Conservation (phyloP, 805 yeast species). For the Cyberlindnera mississippiensis region DNA sequence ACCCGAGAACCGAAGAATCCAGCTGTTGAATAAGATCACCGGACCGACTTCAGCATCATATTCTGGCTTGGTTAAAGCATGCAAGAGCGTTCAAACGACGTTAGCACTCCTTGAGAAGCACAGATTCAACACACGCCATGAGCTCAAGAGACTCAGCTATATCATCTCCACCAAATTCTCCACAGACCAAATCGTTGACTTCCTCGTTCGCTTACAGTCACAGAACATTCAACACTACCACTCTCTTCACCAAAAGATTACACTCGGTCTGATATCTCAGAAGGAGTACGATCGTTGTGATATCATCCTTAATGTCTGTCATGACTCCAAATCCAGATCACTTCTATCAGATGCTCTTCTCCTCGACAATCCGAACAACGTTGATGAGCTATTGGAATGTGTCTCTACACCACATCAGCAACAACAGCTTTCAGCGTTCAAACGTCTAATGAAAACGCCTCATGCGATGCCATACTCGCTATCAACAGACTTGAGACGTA, state of each 20-base stretch:
- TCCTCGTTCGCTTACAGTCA: not conserved
- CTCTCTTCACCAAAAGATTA: conserved; percentile 12
- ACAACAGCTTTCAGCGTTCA: conserved; percentile 7
- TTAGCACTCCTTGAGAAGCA: not conserved
- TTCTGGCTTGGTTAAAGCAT: conserved; percentile 1
- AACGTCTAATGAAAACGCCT: conserved; percentile 4
- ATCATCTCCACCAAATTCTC: conserved; percentile 2
- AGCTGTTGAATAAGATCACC: conserved; percentile 82
- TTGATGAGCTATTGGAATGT: not conserved
- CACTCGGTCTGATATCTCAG: conserved; percentile 1
- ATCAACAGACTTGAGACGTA: conserved; percentile 1
- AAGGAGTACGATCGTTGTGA: conserved; percentile 1
- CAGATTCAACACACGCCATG: conserved; percentile 3
- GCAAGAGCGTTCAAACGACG: conserved; percentile 2
- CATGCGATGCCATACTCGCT: conserved; percentile 7
- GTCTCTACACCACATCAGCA: conserved; percentile 1
- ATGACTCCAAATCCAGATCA: conserved; percentile 4
- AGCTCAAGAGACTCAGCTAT: conserved; percentile 4
- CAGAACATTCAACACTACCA: conserved; percentile 1
- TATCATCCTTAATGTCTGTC: conserved; percentile 1
- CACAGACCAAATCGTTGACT: conserved; percentile 5
- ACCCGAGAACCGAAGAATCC: conserved; percentile 58
- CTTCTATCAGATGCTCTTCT: conserved; percentile 6
- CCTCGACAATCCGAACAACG: conserved; percentile 1
- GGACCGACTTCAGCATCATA: conserved; percentile 42